Evolutionary conservation across 176 grass and related monocot genomes (phyloP), one percentile per base, ranked within the genome.

Genomic region (Musa acuminata): DNA sequence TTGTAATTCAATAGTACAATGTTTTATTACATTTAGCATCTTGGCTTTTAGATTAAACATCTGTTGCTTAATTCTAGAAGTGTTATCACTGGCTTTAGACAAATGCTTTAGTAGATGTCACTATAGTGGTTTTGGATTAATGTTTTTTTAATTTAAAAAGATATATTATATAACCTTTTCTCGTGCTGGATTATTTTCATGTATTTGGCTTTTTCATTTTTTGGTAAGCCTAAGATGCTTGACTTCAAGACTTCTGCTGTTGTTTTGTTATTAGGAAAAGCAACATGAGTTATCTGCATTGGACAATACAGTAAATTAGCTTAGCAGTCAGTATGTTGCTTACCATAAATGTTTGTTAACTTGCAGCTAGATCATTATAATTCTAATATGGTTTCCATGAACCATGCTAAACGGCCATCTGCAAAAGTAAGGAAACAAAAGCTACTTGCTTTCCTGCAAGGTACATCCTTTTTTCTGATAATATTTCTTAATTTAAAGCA

Each of bases 341-440:
- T 25, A 52, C 22, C 19, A 11, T 88, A 75, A 69, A 64, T 70
- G 49, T 53, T 50, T 78, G 82, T 73, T 66, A 52, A 74, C 77
- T 83, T 82, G 75, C 87, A 98, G 94, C 80, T 98, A 78, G 90
- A 93, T 76, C 74, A 67, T 75, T 89, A 89, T 87, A 88, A 91
- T 75, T 78, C 90, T 80, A 86, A 58, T 26, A 67, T 77, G 12
- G 72, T 73, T 75, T 59, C 86, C 7, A 70, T 79, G 27, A 87
- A 87, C 83, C 82, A 89, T 66, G 66, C 79, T 57, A 98, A 98
- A 73, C 82, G 90, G 43, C 77, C 74, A 72, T 92, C 90, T 72
- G 85, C 87, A 69, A 98, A 98, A 89, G 80, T 93, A 84, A 93
- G 87, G 82, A 98, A 93, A 78, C 87, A 93, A 23, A 93, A 87